phyloP scores from a whole-genome alignment of 2,329 filamentous ascomycete species.

The Epichloe elymi region DNA sequence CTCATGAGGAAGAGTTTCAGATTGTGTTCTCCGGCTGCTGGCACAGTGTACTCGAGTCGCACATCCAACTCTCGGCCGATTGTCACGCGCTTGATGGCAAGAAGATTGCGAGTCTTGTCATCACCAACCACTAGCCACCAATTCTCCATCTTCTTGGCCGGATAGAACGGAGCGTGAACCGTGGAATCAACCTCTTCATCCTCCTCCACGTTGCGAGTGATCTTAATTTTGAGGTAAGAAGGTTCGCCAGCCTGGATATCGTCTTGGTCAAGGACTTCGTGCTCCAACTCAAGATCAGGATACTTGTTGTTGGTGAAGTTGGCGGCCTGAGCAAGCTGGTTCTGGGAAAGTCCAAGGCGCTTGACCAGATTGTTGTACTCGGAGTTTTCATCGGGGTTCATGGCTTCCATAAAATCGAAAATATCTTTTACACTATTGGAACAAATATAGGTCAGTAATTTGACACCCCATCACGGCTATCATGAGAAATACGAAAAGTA shows the following conservation, averaged over 20 bases:
- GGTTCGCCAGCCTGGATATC: slow-evolving; percentile 69
- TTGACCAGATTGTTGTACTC: slow-evolving; percentile 68
- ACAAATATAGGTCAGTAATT: slow-evolving; percentile 17
- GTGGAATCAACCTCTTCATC: slow-evolving; percentile 60
- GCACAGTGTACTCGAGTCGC: slow-evolving; percentile 78
- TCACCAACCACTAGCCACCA: slow-evolving; percentile 98
- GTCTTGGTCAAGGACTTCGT: slow-evolving; percentile 71
- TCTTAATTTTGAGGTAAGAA: slow-evolving; percentile 68
- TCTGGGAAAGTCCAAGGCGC: slow-evolving; percentile 64
- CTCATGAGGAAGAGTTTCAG: slow-evolving; percentile 92
- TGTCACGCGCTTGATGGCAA: slow-evolving; percentile 91
- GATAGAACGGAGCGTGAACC: slow-evolving; percentile 93
- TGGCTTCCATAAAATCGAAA: slow-evolving; percentile 96
- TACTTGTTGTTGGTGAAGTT: slow-evolving; percentile 94
- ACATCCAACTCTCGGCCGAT: slow-evolving; percentile 67
- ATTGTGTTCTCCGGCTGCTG: slow-evolving; percentile 69
- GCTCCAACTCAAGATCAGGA: slow-evolving; percentile 84
- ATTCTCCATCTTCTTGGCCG: slow-evolving; percentile 83
- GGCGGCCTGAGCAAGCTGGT: slow-evolving; percentile 77
- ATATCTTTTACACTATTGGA: slow-evolving; percentile 67
- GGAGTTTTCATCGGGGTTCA: slow-evolving; percentile 88
- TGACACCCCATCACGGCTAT: not conserved
- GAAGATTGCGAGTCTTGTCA: slow-evolving; percentile 71
- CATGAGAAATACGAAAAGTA: not conserved
- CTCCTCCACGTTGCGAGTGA: slow-evolving; percentile 68